These are phyloP conservation scores for Thelonectria discophora DNA, from an alignment of 2,329 filamentous ascomycete species.

Conservation along the genomic window DNA sequence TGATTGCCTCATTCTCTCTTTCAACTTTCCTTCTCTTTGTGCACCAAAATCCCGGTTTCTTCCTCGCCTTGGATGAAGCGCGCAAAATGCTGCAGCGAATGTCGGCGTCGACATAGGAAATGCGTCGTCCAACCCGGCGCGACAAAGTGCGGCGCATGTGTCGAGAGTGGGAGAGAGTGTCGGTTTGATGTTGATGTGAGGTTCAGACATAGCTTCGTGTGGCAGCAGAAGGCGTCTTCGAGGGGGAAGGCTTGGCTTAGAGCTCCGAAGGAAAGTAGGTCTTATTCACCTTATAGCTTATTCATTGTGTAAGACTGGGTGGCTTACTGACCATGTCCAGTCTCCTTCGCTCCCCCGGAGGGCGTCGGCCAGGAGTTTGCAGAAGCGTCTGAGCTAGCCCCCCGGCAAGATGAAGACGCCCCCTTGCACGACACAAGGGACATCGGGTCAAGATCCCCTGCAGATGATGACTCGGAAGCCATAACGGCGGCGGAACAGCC, in stretches of 20 bases:
- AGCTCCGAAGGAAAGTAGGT: slow-evolving; percentile 3
- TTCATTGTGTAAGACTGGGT: too few species aligned
- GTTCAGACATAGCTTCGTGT: slow-evolving; percentile 25
- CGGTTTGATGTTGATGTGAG: slow-evolving; percentile 26
- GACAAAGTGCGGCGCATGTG: slow-evolving; percentile 19
- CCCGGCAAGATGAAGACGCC: neutral
- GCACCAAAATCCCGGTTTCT: too few species aligned
- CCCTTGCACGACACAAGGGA: neutral
- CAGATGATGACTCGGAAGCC: too few species aligned
- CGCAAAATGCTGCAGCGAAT: slow-evolving; percentile 23
- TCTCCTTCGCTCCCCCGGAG: slow-evolving; percentile 10
- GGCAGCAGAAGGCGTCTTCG: neutral
- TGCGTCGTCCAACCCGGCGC: slow-evolving; percentile 23
- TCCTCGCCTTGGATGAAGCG: slow-evolving; percentile 23
- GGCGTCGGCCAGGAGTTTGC: slow-evolving; percentile 12
- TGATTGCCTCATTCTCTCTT: too few species aligned
- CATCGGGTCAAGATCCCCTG: too few species aligned
- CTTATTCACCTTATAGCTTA: too few species aligned
- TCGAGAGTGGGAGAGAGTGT: slow-evolving; percentile 21
- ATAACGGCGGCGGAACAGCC: too few species aligned
- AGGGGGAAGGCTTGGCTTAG: neutral
- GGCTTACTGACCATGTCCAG: neutral
- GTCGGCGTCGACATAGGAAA: slow-evolving; percentile 24
- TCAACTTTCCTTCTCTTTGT: too few species aligned
- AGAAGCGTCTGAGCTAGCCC: neutral